phyloP scores from a whole-genome alignment of 305 asterid genomes.

The Fraxinus greggii region DNA sequence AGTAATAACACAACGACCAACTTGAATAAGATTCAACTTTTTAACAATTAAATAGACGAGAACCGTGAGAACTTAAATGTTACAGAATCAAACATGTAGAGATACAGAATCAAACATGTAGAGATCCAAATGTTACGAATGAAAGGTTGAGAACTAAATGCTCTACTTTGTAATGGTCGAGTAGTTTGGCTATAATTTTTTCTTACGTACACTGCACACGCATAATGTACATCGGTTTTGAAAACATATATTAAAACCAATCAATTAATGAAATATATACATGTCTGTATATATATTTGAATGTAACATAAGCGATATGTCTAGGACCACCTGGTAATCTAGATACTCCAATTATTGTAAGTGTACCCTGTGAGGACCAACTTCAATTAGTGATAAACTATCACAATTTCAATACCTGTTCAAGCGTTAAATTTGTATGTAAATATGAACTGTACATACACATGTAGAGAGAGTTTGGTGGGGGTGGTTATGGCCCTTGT shows the following conservation, averaged over 20 bases:
- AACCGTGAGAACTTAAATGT: neutral
- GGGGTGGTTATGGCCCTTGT: conserved; percentile 25
- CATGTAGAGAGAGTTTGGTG: conserved; percentile 1
- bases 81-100: neutral
- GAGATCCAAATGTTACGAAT: neutral
- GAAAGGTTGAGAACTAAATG: neutral
- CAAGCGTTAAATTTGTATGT: neutral
- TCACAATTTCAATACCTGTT: neutral
- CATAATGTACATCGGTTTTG: neutral
- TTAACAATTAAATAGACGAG: neutral
- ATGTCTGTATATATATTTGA: neutral
- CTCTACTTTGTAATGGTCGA: no score
- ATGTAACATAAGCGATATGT: neutral
- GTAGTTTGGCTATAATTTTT: no score
- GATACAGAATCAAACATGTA: neutral
- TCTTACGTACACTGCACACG: neutral
- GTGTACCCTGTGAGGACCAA: neutral
- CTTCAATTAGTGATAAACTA: neutral
- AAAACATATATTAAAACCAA: neutral
- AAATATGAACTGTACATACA: neutral
- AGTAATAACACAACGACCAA: neutral
- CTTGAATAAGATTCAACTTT: neutral
- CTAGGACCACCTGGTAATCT: conserved; percentile 1
- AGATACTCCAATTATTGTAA: conserved; percentile 6
- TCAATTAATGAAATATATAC: neutral